phyloP scores from a whole-genome alignment of 1,284 basidiomycete species.

The Apiotrichum gamsii region DNA sequence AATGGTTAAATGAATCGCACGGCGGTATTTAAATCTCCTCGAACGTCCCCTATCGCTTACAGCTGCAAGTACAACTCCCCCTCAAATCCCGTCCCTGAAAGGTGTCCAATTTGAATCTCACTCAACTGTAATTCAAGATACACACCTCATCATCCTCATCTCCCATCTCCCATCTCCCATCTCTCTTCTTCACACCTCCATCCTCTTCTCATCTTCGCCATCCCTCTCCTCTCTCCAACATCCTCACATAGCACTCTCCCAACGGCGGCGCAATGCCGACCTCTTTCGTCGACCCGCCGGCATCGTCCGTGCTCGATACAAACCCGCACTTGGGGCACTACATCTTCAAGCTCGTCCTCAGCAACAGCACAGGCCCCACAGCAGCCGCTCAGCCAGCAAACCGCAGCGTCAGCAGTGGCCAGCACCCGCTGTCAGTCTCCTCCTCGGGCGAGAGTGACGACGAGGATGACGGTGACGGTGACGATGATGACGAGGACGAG shows the following conservation, averaged over 20 bases:
- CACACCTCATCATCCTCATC: background rate
- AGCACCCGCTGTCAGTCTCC: conserved; percentile 42
- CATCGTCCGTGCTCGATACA: conserved; percentile 23
- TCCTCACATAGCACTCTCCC: background rate
- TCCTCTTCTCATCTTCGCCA: background rate
- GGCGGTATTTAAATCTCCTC: too few species aligned
- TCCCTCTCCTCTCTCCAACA: background rate
- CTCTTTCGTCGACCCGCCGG: background rate
- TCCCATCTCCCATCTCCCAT: background rate
- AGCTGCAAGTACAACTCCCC: too few species aligned
- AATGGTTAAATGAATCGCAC: too few species aligned
- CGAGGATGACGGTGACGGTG: conserved; percentile 18
- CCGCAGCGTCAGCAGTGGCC: conserved; percentile 8
- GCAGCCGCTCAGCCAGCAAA: conserved; percentile 3
- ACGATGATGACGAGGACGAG: background rate
- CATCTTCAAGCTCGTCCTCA: conserved; percentile 35
- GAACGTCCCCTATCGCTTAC: too few species aligned
- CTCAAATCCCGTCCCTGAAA: too few species aligned
- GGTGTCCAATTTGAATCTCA: too few species aligned
- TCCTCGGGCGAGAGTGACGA: conserved; percentile 42
- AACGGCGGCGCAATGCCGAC: background rate
- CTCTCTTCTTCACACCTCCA: background rate
- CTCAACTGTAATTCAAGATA: too few species aligned
- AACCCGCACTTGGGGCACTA: conserved; percentile 42
- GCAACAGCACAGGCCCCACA: conserved; percentile 18